phyloP scores from a whole-genome alignment of 352 stramenopile genomes.

The Phytophthora ohioensis region DNA sequence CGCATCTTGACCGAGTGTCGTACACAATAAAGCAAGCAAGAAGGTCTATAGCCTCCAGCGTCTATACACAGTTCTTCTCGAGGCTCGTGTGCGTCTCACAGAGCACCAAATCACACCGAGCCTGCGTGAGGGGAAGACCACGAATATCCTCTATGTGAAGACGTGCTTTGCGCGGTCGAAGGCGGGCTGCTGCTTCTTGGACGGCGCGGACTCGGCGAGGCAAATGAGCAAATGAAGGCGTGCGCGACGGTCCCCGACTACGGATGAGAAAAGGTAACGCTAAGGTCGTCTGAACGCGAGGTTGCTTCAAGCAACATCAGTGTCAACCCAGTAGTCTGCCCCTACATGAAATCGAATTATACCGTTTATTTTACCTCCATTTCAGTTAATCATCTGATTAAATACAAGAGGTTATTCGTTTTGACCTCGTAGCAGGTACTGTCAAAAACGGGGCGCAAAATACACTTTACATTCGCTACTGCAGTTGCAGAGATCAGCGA shows the following conservation, averaged over 20 bases:
- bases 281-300: slow-evolving; percentile 16
- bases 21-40: slow-evolving; percentile 32
- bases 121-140: slow-evolving; percentile 3
- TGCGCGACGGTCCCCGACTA: not conserved
- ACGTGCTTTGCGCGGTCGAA: slow-evolving; percentile 6
- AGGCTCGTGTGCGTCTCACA: slow-evolving; percentile 13
- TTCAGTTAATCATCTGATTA: too few relatives aligned
- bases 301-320: slow-evolving; percentile 6
- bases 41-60: slow-evolving; percentile 14
- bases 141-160: slow-evolving; percentile 20
- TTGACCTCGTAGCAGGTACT: too few relatives aligned
- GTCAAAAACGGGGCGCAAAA: slow-evolving; percentile 4
- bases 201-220: slow-evolving; percentile 29
- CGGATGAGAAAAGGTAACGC: slow-evolving; percentile 1
- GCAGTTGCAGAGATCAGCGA: slow-evolving; percentile 43
- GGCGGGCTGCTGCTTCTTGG: slow-evolving; percentile 27
- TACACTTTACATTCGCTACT: slow-evolving; percentile 16
- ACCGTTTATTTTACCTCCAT: too few relatives aligned
- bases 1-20: slow-evolving; percentile 48
- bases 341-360: too few relatives aligned
- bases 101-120: slow-evolving; percentile 17
- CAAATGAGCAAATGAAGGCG: slow-evolving; percentile 42
- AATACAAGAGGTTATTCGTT: too few relatives aligned
- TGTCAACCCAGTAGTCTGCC: not conserved
- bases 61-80: slow-evolving; percentile 13